Evolutionary conservation across 768 basidiomycete species (phyloP).

Genomic region (Scleroderma bovista): DNA sequence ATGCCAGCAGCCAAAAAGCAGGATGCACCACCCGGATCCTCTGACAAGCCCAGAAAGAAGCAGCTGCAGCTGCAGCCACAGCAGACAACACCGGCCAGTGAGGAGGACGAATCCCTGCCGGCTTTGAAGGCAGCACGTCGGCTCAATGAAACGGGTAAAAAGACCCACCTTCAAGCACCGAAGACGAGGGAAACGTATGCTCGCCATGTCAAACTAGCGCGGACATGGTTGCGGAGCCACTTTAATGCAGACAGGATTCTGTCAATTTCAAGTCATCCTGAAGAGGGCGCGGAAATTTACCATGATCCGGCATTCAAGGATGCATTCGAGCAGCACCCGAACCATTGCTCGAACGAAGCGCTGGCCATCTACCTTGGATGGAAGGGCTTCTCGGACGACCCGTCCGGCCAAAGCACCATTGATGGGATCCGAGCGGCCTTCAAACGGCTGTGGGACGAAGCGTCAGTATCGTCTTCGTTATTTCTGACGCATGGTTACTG

Average conservation of each 20-base stretch:
- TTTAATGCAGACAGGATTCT: not conserved
- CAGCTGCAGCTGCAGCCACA: too few species aligned
- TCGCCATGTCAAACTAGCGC: not conserved
- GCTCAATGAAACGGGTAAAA: not conserved
- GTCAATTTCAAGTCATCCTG: not conserved
- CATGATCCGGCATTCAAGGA: not conserved
- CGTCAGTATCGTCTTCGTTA: not conserved
- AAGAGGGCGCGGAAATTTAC: not conserved
- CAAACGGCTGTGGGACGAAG: slow-evolving; percentile 1
- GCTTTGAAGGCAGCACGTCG: not conserved
- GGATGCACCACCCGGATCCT: not conserved
- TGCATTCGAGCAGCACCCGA: not conserved
- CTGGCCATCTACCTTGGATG: not conserved
- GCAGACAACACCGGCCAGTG: not conserved
- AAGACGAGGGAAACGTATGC: not conserved
- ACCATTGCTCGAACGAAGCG: not conserved
- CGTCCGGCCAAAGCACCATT: not conserved
- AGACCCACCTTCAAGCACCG: not conserved
- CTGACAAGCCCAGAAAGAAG: not conserved
- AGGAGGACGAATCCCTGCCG: not conserved
- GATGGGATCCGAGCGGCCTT: not conserved
- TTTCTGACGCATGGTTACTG: not conserved
- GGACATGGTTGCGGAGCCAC: not conserved
- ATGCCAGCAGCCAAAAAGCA: not conserved
- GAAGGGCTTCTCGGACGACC: slow-evolving; percentile 1